phyloP scores from a whole-genome alignment of 2,329 filamentous ascomycete species.

The Davidsoniella eucalypti region DNA sequence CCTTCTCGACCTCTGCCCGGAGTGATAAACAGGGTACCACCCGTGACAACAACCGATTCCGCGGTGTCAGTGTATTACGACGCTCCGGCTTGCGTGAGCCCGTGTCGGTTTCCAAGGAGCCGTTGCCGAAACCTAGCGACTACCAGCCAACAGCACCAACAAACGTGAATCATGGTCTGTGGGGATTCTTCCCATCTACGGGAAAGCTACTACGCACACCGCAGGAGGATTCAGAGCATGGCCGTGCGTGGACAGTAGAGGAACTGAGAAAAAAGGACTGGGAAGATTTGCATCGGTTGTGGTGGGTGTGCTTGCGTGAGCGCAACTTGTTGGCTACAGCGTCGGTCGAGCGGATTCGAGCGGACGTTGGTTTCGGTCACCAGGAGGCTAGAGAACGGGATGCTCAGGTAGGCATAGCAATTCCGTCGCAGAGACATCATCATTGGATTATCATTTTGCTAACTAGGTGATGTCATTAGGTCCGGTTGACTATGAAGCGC shows the following conservation, averaged over 20 bases:
- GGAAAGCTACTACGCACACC: conserved; percentile 55
- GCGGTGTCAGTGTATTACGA: conserved; percentile 69
- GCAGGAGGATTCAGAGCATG: conserved; percentile 53
- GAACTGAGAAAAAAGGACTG: conserved; percentile 82
- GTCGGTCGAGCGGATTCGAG: conserved; percentile 46
- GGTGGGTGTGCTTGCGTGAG: conserved; percentile 90
- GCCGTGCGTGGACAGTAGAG: conserved; percentile 67
- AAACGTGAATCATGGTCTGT: conserved; percentile 71
- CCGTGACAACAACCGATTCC: conserved; percentile 61
- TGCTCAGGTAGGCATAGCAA: conserved; percentile 38
- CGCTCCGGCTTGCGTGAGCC: conserved; percentile 58
- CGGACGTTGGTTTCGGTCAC: conserved; percentile 58
- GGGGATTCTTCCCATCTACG: conserved; percentile 71
- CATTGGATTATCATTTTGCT: background rate
- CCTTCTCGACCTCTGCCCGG: conserved; percentile 39
- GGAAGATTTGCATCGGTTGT: conserved; percentile 81
- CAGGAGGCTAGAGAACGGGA: conserved; percentile 49
- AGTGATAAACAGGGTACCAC: conserved; percentile 31
- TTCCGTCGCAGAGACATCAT: background rate
- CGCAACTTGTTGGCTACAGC: conserved; percentile 77
- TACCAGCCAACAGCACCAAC: conserved; percentile 40
- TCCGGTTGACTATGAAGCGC: conserved; percentile 57
- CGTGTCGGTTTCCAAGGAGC: conserved; percentile 55
- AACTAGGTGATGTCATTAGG: conserved; percentile 29
- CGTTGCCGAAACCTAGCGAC: conserved; percentile 57